Percentiles rank a stretch among this genome's conserved stretches.
phyloP scores from a whole-genome alignment of 2,329 filamentous ascomycete species.

The Metarhizium brunneum region DNA sequence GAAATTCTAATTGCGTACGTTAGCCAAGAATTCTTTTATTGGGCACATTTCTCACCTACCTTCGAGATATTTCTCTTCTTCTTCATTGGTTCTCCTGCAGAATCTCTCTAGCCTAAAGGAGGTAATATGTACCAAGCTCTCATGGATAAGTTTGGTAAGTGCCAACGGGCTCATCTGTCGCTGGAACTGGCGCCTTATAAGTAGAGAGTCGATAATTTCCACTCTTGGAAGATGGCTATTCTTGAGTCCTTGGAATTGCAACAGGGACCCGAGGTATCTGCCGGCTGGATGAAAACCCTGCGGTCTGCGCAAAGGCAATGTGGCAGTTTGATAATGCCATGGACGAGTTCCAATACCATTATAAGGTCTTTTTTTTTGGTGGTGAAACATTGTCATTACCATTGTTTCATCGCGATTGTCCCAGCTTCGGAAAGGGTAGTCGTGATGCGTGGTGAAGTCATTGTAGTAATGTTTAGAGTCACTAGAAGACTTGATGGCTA shows the following conservation, averaged over 20 bases:
- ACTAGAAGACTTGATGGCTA: conserved; percentile 4
- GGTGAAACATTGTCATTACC: background rate
- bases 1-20: conserved; percentile 2
- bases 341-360: background rate
- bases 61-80: conserved; percentile 6
- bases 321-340: background rate
- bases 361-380: background rate
- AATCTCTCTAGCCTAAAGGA: conserved; percentile 4
- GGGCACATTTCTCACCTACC: conserved; percentile 2
- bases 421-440: conserved; percentile 6
- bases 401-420: conserved; percentile 2
- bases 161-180: conserved; percentile 3
- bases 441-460: conserved; percentile 1
- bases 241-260: conserved; percentile 5
- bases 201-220: background rate
- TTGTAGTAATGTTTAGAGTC: conserved; percentile 3
- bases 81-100: conserved; percentile 4
- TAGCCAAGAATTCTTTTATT: conserved; percentile 1
- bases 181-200: conserved; percentile 3
- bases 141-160: conserved; percentile 4
- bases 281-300: background rate
- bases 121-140: conserved; percentile 3
- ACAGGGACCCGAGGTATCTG: conserved; percentile 3
- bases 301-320: background rate
- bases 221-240: conserved; percentile 3